phyloP scores from a whole-genome alignment of 495 filamentous ascomycete genomes.

The Rhypophila decipiens region DNA sequence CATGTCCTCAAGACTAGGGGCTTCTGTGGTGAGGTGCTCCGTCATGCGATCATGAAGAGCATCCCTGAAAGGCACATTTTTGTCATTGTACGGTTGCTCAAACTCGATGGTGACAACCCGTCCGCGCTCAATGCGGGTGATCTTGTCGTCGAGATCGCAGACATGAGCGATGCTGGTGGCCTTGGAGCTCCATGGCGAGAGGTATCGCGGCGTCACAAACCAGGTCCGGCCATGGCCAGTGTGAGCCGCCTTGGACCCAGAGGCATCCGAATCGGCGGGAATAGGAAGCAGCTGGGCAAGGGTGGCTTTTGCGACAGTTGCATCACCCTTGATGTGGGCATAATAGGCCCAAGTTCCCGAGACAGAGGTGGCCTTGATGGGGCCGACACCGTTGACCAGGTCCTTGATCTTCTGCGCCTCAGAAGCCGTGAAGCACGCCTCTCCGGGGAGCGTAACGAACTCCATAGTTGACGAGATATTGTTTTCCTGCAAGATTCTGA shows the following conservation, averaged over 20 bases:
- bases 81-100: constrained; percentile 38
- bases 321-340: constrained; percentile 33
- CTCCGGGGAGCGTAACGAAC: constrained; percentile 34
- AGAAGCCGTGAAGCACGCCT: constrained; percentile 44
- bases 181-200: constrained; percentile 96
- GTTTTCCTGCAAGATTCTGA: background rate
- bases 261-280: constrained; percentile 4
- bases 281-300: constrained; percentile 38
- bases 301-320: constrained; percentile 24
- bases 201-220: constrained; percentile 78
- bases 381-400: constrained; percentile 37
- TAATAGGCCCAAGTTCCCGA: constrained; percentile 49
- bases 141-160: constrained; percentile 66
- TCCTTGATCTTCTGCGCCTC: constrained; percentile 45
- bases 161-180: constrained; percentile 90
- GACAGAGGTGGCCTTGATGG: constrained; percentile 35
- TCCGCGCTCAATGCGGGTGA: constrained; percentile 84
- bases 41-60: constrained; percentile 91
- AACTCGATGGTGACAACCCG: constrained; percentile 63
- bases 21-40: constrained; percentile 57
- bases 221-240: constrained; percentile 32
- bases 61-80: constrained; percentile 58
- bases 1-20: constrained; percentile 64
- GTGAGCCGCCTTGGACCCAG: constrained; percentile 17
- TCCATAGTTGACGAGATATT: constrained; percentile 15